These are phyloP conservation scores for Nigrograna mackinnonii DNA, from an alignment of 2,329 filamentous ascomycete genomes.

Conservation along the genomic window DNA sequence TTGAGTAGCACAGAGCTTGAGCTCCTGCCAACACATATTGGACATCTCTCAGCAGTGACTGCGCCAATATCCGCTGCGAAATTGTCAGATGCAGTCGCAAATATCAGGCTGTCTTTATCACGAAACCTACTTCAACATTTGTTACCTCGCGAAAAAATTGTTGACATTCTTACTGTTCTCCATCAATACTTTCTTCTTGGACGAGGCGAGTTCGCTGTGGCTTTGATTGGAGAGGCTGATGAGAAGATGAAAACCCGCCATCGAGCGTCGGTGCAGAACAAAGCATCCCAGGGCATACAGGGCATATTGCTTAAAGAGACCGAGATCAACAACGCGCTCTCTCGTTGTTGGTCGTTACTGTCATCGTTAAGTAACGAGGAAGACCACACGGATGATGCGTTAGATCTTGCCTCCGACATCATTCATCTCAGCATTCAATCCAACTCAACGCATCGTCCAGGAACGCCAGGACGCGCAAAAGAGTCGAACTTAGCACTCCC, in stretches of 20 bases:
- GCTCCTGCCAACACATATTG: constrained; percentile 70
- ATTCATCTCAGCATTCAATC: constrained; percentile 69
- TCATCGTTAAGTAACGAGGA: constrained; percentile 79
- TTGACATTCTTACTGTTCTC: constrained; percentile 76
- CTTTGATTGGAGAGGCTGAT: constrained; percentile 83
- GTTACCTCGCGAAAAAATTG: constrained; percentile 74
- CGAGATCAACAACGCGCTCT: constrained; percentile 77
- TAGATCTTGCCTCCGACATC: constrained; percentile 81
- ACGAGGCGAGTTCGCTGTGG: constrained; percentile 88
- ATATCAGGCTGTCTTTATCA: constrained; percentile 80
- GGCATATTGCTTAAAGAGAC: constrained; percentile 80
- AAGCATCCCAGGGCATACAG: constrained; percentile 56
- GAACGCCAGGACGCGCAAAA: constrained; percentile 45
- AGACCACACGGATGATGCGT: constrained; percentile 70
- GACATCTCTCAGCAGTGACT: constrained; percentile 67
- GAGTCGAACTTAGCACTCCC: constrained; percentile 33
- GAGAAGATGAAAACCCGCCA: constrained; percentile 75
- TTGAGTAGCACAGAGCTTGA: constrained; percentile 53
- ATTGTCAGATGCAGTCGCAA: constrained; percentile 72
- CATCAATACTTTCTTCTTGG: constrained; percentile 87
- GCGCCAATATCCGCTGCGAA: constrained; percentile 75
- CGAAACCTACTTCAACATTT: constrained; percentile 82
- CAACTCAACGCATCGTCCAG: constrained; percentile 33
- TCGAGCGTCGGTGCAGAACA: constrained; percentile 46
- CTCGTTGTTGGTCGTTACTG: constrained; percentile 77